Percentiles rank a stretch among this genome's conserved stretches.
These are phyloP conservation scores for Xylaria longipes DNA, from an alignment of 495 filamentous ascomycete genomes.

Conservation along the genomic window DNA sequence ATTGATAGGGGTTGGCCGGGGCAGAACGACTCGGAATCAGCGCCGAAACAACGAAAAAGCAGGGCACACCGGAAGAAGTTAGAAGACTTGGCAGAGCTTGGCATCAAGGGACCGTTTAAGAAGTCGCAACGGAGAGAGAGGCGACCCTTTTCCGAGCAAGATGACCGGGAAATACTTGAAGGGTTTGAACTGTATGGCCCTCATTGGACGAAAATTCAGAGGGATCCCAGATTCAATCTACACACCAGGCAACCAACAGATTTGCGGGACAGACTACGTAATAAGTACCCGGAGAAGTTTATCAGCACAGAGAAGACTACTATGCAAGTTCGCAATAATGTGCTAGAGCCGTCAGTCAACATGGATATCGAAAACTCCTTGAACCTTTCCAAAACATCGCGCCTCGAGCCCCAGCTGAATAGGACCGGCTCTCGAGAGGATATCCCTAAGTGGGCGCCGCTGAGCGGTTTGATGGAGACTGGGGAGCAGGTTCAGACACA, in stretches of 20 bases:
- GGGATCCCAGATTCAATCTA: conserved; percentile 71
- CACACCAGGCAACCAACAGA: conserved; percentile 75
- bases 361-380: conserved; percentile 44
- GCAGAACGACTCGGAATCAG: conserved; percentile 36
- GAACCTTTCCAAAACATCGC: conserved; percentile 36
- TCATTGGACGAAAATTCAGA: conserved; percentile 80
- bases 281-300: conserved; percentile 72
- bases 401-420: conserved; percentile 47
- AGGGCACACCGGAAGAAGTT: conserved; percentile 61
- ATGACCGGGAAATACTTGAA: conserved; percentile 77
- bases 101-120: conserved; percentile 61
- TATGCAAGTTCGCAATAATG: conserved; percentile 47
- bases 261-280: conserved; percentile 81
- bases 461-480: conserved; percentile 37
- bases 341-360: conserved; percentile 51
- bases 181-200: conserved; percentile 79
- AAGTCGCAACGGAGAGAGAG: conserved; percentile 61
- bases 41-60: conserved; percentile 50
- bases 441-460: conserved; percentile 42
- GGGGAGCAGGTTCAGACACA: conserved; percentile 41
- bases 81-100: conserved; percentile 62
- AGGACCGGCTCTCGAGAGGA: conserved; percentile 51
- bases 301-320: conserved; percentile 62
- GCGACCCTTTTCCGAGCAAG: conserved; percentile 72
- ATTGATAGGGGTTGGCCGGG: conserved; percentile 32